Base-by-base conservation (phyloP, 1,284 basidiomycete genomes). In the Volvariella volvacea region DNA sequence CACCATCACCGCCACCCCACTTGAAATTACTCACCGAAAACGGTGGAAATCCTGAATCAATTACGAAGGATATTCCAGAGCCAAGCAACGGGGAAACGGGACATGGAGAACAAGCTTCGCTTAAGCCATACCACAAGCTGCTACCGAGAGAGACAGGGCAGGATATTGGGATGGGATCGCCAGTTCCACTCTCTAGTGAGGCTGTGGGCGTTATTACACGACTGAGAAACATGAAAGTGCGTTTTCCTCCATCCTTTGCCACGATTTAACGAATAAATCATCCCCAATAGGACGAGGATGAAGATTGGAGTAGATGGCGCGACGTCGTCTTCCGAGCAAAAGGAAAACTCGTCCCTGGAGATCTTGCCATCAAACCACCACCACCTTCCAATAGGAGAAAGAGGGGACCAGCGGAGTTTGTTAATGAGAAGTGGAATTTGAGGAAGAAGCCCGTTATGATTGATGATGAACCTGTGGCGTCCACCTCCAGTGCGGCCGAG, bases 291-390 rank as follows among this genome's bases (percentile, higher is more conserved):
- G 92, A 97, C 61, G 88, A 92, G 66, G 78, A 83, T 47, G 93
- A 97, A 58, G 91, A 94, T 55, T 95, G 89, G 88, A 81, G 89
- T 45, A 76, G 90, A 42, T 91, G 87, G 86, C 74, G 88, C 17
- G 90, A 93, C 57, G 82, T 90, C 32, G 75, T 90, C 6, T 91
- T 88, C 62, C 74, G 77, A 1, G 81, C 80, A 6, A 89, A 85
- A 63, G 78, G 78, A 7, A 64, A 67, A 33, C 60, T 85, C 43
- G 62, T 67, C 3, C 82, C 83, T 0, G 66, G 67, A 39, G 60
- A 66, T 39, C 60, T 80, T 51, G 59, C 69, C 45, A 57, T 70
- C 40, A 65, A 72, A 41, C 72, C 76, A 0, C 67, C 74, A 2
- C 79, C 80, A 1, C 78, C 77, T 12, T 70, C 73, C 42, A 80